Percentiles rank a stretch among this genome's conserved stretches.
Conservation (phyloP, 23 red algal species). For the Cyanidiococcus yangmingshanensis region DNA sequence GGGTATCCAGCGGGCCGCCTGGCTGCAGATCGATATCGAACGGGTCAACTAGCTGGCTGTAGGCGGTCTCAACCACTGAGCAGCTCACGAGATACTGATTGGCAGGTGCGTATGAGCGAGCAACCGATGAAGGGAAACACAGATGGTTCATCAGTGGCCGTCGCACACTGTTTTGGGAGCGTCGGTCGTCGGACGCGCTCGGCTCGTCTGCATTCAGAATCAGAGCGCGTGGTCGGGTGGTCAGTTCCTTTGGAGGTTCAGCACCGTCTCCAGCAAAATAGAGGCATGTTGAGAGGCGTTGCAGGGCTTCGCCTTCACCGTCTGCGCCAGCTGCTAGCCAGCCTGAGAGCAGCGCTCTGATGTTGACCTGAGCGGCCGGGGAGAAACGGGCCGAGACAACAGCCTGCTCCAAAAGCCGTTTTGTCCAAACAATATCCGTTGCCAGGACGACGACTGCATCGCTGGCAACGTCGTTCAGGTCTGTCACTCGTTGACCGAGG, state of each 20-base stretch:
- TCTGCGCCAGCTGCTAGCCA: neutral
- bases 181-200: neutral
- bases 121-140: slow-evolving; percentile 55
- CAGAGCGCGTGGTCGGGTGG: slow-evolving; percentile 26
- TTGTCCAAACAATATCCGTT: slow-evolving; percentile 41
- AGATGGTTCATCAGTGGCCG: slow-evolving; percentile 52
- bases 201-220: slow-evolving; percentile 46
- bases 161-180: slow-evolving; percentile 20
- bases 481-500: slow-evolving; percentile 20
- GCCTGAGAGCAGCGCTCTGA: neutral
- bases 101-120: slow-evolving; percentile 48
- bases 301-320: neutral
- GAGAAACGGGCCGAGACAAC: neutral
- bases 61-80: slow-evolving; percentile 36
- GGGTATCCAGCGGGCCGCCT: slow-evolving; percentile 28
- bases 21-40: slow-evolving; percentile 4
- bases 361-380: neutral
- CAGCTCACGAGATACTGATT: slow-evolving; percentile 55
- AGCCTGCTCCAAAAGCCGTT: slow-evolving; percentile 30
- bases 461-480: neutral
- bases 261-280: slow-evolving; percentile 45
- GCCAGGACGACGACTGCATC: slow-evolving; percentile 51
- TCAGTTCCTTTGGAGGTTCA: slow-evolving; percentile 4
- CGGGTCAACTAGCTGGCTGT: neutral
- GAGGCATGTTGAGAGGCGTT: slow-evolving; percentile 48